Percentiles rank a stretch among this genome's conserved stretches.
These are phyloP conservation scores for Colletotrichum sp. DNA, from an alignment of 2,329 filamentous ascomycete species.

Conservation along the genomic window DNA sequence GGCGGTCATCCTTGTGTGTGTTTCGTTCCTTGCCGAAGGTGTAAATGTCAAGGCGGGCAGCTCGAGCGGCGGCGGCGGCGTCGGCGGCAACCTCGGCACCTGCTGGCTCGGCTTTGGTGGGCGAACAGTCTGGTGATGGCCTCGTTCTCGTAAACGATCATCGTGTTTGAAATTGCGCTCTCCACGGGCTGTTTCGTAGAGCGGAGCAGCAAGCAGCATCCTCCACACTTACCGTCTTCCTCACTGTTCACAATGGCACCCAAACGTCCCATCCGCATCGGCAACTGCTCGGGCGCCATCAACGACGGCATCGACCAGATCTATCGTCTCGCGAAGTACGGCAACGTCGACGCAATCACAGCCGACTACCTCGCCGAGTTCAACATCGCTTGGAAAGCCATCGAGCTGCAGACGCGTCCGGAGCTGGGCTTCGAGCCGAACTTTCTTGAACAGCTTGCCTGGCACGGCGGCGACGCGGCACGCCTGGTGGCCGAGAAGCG, in stretches of 20 bases:
- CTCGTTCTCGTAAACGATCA: background rate
- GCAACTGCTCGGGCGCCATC: constrained; percentile 34
- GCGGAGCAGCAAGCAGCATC: background rate
- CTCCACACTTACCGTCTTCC: background rate
- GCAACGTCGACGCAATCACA: constrained; percentile 39
- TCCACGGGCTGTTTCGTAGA: background rate
- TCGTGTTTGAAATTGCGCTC: background rate
- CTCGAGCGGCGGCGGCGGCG: background rate
- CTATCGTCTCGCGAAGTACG: constrained; percentile 26
- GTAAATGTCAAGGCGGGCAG: background rate
- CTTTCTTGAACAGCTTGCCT: constrained; percentile 48
- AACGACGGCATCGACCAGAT: constrained; percentile 30
- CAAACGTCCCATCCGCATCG: constrained; percentile 35
- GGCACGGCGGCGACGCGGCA: constrained; percentile 37
- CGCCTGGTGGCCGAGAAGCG: constrained; percentile 44
- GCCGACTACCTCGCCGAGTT: constrained; percentile 47
- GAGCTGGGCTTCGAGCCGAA: constrained; percentile 40
- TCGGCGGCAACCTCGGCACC: background rate
- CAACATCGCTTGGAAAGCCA: constrained; percentile 54
- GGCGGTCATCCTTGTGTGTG: background rate
- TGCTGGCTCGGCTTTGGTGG: background rate
- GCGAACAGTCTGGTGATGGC: background rate
- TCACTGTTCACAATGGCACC: background rate
- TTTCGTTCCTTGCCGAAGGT: background rate
- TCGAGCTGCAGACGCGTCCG: constrained; percentile 37